Evolutionary conservation across 345 rosid species (phyloP).

Genomic region (Lagerstroemia speciosa): DNA sequence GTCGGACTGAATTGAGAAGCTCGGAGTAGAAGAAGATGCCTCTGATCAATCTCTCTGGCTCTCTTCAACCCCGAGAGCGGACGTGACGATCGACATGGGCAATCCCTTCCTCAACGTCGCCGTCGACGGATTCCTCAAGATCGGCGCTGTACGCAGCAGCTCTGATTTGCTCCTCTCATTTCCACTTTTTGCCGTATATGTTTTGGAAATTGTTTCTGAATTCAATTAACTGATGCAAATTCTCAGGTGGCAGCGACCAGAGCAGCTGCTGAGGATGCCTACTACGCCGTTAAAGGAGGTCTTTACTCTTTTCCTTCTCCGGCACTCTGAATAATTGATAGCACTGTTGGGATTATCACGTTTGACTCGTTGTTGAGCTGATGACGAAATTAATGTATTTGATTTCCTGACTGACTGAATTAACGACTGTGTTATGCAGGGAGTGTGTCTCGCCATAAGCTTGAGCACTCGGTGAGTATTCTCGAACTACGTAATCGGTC

Average conservation of each 20-base stretch:
- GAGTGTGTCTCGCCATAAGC: conserved; percentile 26
- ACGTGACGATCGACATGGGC: conserved; percentile 63
- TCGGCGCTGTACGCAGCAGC: conserved; percentile 45
- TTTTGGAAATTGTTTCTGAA: too few species aligned
- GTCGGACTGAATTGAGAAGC: too few species aligned
- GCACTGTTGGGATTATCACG: too few species aligned
- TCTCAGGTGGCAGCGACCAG: conserved; percentile 64
- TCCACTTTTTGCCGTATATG: background rate
- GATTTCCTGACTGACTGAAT: background rate
- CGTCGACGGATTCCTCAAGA: conserved; percentile 79
- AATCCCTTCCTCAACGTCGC: conserved; percentile 61
- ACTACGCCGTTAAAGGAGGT: conserved; percentile 51
- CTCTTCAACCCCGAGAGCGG: conserved; percentile 51
- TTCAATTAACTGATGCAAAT: background rate
- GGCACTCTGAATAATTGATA: background rate
- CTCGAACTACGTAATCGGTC: background rate
- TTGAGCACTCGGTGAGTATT: conserved; percentile 50
- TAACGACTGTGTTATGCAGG: conserved; percentile 35
- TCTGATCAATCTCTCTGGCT: conserved; percentile 39
- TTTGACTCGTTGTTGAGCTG: too few species aligned
- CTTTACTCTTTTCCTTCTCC: background rate
- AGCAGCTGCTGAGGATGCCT: conserved; percentile 55
- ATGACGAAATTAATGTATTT: background rate
- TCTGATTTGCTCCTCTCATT: background rate
- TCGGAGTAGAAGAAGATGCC: conserved; percentile 38